A percentile compares a stretch with the other conserved stretches of the same genome.
These are phyloP conservation scores for Aegle marmelos DNA, from an alignment of 345 rosid genomes.

Conservation along the genomic window DNA sequence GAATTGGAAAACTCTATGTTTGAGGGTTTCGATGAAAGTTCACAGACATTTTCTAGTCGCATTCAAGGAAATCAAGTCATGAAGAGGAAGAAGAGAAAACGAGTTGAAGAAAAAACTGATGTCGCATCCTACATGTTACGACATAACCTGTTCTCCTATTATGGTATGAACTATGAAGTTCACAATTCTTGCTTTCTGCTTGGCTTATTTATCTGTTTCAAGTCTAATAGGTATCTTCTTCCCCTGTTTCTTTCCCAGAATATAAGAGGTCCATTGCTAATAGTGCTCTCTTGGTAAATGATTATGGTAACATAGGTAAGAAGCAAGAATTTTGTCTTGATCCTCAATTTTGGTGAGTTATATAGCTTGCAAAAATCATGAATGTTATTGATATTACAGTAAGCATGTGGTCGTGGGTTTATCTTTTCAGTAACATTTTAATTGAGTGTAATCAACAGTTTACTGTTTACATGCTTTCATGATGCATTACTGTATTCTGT, in stretches of 20 bases:
- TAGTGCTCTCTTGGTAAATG: slow-evolving; percentile 38
- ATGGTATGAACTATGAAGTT: slow-evolving; percentile 42
- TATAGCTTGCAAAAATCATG: neutral
- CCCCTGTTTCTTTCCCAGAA: slow-evolving; percentile 35
- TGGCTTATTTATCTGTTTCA: slow-evolving; percentile 6
- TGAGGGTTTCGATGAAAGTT: slow-evolving; percentile 44
- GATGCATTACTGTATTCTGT: neutral
- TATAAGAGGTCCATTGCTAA: slow-evolving; percentile 45
- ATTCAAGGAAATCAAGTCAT: slow-evolving; percentile 36
- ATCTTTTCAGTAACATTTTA: neutral
- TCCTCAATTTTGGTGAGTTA: slow-evolving; percentile 1
- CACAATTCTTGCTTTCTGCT: slow-evolving; percentile 12
- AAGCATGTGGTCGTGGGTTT: neutral
- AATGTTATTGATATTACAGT: neutral
- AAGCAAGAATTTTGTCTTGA: neutral
- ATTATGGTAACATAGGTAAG: slow-evolving; percentile 48
- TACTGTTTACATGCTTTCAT: neutral
- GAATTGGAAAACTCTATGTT: slow-evolving; percentile 30
- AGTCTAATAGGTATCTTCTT: slow-evolving; percentile 15
- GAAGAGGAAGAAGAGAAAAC: slow-evolving; percentile 67
- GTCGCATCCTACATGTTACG: slow-evolving; percentile 41
- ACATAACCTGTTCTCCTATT: slow-evolving; percentile 72
- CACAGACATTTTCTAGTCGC: slow-evolving; percentile 42
- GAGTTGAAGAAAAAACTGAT: slow-evolving; percentile 63
- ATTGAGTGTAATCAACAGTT: neutral